Percentiles rank a stretch among this genome's conserved stretches.
Evolutionary conservation across 352 stramenopile genomes (phyloP).

Genomic region (Phytopythium boreale): DNA sequence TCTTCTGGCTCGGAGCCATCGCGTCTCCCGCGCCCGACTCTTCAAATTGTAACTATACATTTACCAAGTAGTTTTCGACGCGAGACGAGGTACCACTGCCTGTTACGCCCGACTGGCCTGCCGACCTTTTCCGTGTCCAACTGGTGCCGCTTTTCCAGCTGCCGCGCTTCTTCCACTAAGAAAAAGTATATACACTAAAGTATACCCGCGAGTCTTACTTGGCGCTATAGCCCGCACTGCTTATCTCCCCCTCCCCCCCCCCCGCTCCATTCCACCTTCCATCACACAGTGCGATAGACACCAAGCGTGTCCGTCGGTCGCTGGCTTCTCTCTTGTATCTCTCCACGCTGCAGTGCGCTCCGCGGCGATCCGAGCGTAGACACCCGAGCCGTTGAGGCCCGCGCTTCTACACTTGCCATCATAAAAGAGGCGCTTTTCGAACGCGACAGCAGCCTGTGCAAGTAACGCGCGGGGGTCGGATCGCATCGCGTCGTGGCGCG

Average conservation of each 20-base stretch:
- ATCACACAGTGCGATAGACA: too few relatives aligned
- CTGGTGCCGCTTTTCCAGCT: not conserved
- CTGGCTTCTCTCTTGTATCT: not conserved
- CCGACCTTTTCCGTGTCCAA: not conserved
- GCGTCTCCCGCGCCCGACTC: not conserved
- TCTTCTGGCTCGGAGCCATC: not conserved
- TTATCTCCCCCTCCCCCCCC: too few relatives aligned
- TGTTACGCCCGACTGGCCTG: not conserved
- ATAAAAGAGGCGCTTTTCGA: not conserved
- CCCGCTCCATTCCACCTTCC: too few relatives aligned
- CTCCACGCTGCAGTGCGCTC: not conserved
- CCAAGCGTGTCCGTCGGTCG: too few relatives aligned
- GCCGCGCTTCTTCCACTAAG: not conserved
- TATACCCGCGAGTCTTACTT: not conserved
- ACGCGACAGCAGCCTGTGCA: not conserved
- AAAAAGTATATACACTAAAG: not conserved
- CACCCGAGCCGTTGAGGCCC: not conserved
- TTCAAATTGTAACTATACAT: not conserved
- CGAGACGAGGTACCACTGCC: not conserved
- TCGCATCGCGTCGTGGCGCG: not conserved
- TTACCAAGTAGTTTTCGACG: not conserved
- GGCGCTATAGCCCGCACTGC: not conserved
- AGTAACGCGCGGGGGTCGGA: not conserved
- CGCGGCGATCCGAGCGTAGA: not conserved
- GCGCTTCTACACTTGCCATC: not conserved